phyloP scores from a whole-genome alignment of 2,329 filamentous ascomycete species.

The Fusarium siculi region DNA sequence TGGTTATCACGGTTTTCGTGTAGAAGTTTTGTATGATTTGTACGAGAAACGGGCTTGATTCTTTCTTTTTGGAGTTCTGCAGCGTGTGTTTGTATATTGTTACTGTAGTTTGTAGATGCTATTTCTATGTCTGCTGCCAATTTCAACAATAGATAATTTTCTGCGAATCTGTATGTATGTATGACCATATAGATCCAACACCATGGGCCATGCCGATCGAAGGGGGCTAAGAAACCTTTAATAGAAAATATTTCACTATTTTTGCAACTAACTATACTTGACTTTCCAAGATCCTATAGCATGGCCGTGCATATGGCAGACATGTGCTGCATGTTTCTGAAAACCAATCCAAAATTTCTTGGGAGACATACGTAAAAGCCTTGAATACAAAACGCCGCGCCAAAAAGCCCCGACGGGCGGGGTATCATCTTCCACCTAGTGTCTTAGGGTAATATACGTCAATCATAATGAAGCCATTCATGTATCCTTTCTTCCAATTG shows the following conservation, averaged over 20 bases:
- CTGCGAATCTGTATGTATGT: background rate
- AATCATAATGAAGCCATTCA: slow-evolving; percentile 38
- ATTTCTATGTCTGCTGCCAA: background rate
- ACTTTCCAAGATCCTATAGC: slow-evolving; percentile 2
- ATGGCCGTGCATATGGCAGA: background rate
- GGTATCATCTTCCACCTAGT: slow-evolving; percentile 40
- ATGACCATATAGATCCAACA: background rate
- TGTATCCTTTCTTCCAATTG: slow-evolving; percentile 8
- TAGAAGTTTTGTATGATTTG: slow-evolving; percentile 25
- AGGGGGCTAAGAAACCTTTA: background rate
- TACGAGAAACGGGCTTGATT: slow-evolving; percentile 19
- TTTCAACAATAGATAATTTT: background rate
- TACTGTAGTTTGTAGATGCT: background rate
- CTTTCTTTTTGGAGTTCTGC: slow-evolving; percentile 21
- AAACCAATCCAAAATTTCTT: background rate
- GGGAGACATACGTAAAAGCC: slow-evolving; percentile 20
- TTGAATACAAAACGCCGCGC: slow-evolving; percentile 42
- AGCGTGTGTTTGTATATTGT: slow-evolving; percentile 17
- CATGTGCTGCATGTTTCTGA: background rate
- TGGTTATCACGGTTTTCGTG: background rate
- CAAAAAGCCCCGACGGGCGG: slow-evolving; percentile 43
- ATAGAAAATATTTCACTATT: background rate
- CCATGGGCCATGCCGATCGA: background rate
- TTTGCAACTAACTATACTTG: background rate
- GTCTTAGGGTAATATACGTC: slow-evolving; percentile 39